Evolutionary conservation across 441 rosid genomes (phyloP), one percentile per base, ranked within the genome.

Genomic region (Omphalea diandra): DNA sequence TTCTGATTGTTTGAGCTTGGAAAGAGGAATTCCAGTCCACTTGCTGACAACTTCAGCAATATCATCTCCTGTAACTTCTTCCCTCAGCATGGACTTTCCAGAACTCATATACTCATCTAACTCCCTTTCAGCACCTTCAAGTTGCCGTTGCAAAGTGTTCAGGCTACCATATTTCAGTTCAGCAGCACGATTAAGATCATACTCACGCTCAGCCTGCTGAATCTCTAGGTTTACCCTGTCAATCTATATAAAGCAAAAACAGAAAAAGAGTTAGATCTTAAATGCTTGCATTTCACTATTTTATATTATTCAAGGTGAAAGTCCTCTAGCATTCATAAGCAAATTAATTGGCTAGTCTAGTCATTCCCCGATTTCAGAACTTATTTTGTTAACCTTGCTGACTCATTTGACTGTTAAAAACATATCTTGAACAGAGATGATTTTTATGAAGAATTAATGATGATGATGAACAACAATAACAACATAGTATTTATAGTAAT

Each of bases 141-240:
- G 88, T 70, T 93, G 98, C 38, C 89, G 88, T 78, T 93, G 97
- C 78, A 96, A 73, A 24, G 97, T 69, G 79, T 90, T 96, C 75
- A 96, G 80, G 80, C 96, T 96, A 56, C 97, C 98, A 63, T 93
- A 96, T 73, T 96, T 96, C 62, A 96, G 84, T 80, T 93, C 98
- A 47, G 99, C 99, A 66, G 98, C 99, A 65, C 99, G 97, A 82
- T 93, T 93, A 6, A 93, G 94, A 83, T 96, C 96, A 70, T 96
- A 96, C 69, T 96, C 98, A 26, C 98, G 90, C 81, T 96, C 99
- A 6, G 99, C 97, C 74, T 91, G 97, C 83, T 93, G 98, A 79
- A 96, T 91, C 88, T 91, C 99, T 60, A 96, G 80, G 73, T 91
- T 96, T 27, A 96, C 93, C 79, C 97, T 72, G 78, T 96, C 99